A percentile compares a stretch with the other conserved stretches of the same genome.
phyloP scores from a whole-genome alignment of 768 basidiomycete species.

The Mycena filopes region DNA sequence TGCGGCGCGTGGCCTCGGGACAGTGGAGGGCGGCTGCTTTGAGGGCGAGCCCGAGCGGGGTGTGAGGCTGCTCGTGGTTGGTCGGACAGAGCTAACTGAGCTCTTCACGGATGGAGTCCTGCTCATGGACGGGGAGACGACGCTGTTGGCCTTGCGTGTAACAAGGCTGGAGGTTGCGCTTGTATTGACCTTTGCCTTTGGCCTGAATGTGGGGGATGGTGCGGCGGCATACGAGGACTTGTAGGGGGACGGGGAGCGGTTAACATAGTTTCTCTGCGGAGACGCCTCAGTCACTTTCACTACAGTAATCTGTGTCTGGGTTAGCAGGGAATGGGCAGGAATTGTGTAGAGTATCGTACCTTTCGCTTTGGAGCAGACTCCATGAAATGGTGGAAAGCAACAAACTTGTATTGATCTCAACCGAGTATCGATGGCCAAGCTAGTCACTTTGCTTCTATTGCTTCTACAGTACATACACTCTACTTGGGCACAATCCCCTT shows the following conservation, averaged over 20 bases:
- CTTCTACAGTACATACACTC: neutral
- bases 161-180: conserved; percentile 50
- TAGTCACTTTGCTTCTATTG: too few relatives aligned
- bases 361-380: conserved; percentile 24
- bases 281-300: conserved; percentile 29
- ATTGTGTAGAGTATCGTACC: neutral
- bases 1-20: conserved; percentile 32
- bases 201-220: conserved; percentile 45
- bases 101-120: conserved; percentile 37
- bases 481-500: conserved; percentile 47
- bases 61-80: conserved; percentile 13
- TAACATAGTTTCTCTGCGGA: conserved; percentile 14
- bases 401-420: too few relatives aligned
- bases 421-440: too few relatives aligned
- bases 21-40: conserved; percentile 25
- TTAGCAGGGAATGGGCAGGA: conserved; percentile 20
- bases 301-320: conserved; percentile 29
- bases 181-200: conserved; percentile 72
- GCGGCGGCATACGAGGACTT: conserved; percentile 37
- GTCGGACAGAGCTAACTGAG: neutral
- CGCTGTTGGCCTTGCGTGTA: conserved; percentile 42
- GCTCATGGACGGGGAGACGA: conserved; percentile 49
- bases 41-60: conserved; percentile 27
- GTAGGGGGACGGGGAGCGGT: conserved; percentile 51
- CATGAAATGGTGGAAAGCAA: conserved; percentile 15